Conservation (phyloP, 176 grass and related monocot genomes). For the Cocos nucifera region DNA sequence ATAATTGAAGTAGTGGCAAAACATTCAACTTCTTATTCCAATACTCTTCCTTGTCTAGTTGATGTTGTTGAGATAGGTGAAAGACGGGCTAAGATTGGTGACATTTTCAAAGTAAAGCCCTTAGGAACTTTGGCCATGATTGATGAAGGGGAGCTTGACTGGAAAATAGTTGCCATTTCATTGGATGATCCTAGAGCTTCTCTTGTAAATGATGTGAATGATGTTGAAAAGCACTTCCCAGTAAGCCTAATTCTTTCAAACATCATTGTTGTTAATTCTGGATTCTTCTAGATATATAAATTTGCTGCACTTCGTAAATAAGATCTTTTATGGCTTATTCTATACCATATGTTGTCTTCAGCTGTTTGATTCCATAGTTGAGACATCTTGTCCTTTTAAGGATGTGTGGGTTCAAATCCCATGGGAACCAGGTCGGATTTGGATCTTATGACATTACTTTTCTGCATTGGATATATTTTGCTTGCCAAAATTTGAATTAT, state of each 20-base stretch:
- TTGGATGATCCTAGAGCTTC: conserved; percentile 96
- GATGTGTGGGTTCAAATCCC: too few relatives aligned
- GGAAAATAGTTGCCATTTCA: conserved; percentile 96
- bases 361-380: too few relatives aligned
- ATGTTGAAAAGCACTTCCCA: conserved; percentile 94
- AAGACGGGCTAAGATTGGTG: conserved; percentile 70
- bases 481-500: too few relatives aligned
- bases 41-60: conserved; percentile 38
- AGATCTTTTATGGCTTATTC: too few relatives aligned
- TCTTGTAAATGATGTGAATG: conserved; percentile 87
- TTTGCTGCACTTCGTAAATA: too few relatives aligned
- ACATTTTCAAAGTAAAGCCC: conserved; percentile 91
- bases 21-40: conserved; percentile 1
- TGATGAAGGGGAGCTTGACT: conserved; percentile 95
- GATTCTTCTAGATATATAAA: neutral
- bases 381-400: too few relatives aligned
- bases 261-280: conserved; percentile 18
- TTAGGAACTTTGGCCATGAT: conserved; percentile 98
- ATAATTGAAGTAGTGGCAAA: neutral
- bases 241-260: conserved; percentile 29
- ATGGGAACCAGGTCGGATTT: too few relatives aligned
- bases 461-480: too few relatives aligned
- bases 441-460: too few relatives aligned
- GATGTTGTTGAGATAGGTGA: conserved; percentile 99
- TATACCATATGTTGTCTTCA: too few relatives aligned